phyloP scores from a whole-genome alignment of 1,284 basidiomycete genomes.

The Phellopilus nigrolimitatus region DNA sequence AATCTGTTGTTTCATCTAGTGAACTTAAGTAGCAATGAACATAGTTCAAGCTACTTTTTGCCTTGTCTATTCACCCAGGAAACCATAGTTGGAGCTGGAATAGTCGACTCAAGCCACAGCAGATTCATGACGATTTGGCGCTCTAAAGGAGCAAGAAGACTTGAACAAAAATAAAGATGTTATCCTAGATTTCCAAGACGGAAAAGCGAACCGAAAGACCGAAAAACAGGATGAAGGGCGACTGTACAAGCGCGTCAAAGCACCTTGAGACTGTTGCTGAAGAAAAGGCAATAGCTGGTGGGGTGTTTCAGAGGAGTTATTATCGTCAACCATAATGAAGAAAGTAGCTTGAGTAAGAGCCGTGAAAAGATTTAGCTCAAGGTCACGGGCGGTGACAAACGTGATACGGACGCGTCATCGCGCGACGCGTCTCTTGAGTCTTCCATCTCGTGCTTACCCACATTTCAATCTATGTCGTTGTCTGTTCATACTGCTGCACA shows the following conservation, averaged over 20 bases:
- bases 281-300: slow-evolving; percentile 80
- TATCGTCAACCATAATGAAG: slow-evolving; percentile 7
- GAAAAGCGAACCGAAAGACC: slow-evolving; percentile 70
- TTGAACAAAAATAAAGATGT: slow-evolving; percentile 32
- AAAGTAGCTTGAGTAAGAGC: background rate
- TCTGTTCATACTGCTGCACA: slow-evolving; percentile 60
- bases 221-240: slow-evolving; percentile 91
- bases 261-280: slow-evolving; percentile 80
- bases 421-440: background rate
- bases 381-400: too few species aligned
- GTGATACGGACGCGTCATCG: slow-evolving; percentile 10
- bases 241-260: slow-evolving; percentile 81
- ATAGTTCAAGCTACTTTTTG: slow-evolving; percentile 54
- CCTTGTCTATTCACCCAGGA: slow-evolving; percentile 78
- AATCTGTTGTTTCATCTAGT: slow-evolving; percentile 42
- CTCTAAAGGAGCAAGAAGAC: slow-evolving; percentile 81
- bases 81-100: slow-evolving; percentile 69
- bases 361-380: too few species aligned
- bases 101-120: slow-evolving; percentile 84
- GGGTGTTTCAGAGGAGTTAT: slow-evolving; percentile 24
- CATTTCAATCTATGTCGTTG: slow-evolving; percentile 19
- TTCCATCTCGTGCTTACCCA: background rate
- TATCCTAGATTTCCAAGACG: slow-evolving; percentile 16
- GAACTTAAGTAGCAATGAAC: background rate
- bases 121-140: slow-evolving; percentile 89